Evolutionary conservation across 495 filamentous ascomycete genomes (phyloP), one percentile per base, ranked within the genome.

Genomic region (Xylaria castorea): DNA sequence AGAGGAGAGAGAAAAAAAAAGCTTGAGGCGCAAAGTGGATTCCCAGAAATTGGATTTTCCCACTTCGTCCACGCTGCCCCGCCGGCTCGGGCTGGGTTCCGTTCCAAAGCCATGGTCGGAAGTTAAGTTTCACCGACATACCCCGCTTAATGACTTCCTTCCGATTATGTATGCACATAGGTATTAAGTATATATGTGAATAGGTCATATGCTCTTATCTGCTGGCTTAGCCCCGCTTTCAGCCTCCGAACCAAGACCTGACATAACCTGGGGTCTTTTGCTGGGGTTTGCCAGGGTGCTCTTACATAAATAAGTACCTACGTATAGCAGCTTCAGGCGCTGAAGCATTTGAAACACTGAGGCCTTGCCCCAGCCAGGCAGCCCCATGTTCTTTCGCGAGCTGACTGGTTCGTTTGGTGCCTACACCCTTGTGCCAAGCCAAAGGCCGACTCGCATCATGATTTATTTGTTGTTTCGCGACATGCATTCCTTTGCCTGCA

Each of bases 1-100:
- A 58, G 62, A 44, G 58, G 38, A 40, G 68, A 69, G n/a, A 14
- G 38, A 46, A 66, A 71, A 66, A 66, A 72, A 77, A 79, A 69
- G 48, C 62, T 75, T 79, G 63, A 70, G 53, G 70, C 60, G 34
- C 68, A 68, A 68, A 69, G 72, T 78, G 75, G 75, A 67, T 70
- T 73, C 68, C 22, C 65, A 75, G 38, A 75, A 79, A 70, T 73
- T 68, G 62, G 22, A 66, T 44, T 76, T n/a, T 71, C 53, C 66
- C 25, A 55, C 51, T 32, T 60, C 16, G 42, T 61, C 20, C n/a
- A 53, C 12, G 32, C 42, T 42, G 68, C 58, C 68, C 68, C 58
- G 46, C 58, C 57, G 4, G 68, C 5, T 61, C n/a, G 22, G 22
- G 60, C 60, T 62, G 58, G 25, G 18, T 36, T 36, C 32, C 16